Evolutionary conservation across 1,284 basidiomycete species (phyloP), one percentile per base, ranked within the genome.

Genomic region (Ceratobasidium sp.): DNA sequence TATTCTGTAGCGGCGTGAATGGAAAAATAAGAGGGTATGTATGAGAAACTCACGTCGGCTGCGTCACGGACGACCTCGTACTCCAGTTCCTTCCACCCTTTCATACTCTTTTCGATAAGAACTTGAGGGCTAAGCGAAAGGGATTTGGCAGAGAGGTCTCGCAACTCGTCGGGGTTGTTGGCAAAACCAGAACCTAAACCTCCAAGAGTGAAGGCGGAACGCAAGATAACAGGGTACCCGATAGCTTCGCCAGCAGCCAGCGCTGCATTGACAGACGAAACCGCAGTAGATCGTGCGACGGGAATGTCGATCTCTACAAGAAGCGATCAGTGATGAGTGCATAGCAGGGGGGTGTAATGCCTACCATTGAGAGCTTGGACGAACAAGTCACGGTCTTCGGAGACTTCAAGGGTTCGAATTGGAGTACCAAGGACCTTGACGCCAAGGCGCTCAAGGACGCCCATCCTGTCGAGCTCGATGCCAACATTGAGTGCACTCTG

Each of bases 31-130:
- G 37, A 25, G 17, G 25, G 22, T 40, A 61, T 15, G 40, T 29
- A 46, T 32, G 25, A 61, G 40, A 25, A n/a, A 89, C 91, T 80
- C 84, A 93, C 92, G 83, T 99, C 96, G 71, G 95, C 95, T 81
- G 91, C 96, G 84, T 99, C 98, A 79, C 98, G 94, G 81, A 99
- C 97, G 76, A 99, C 98, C 85, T 99, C 98, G 82, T 99, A 99
- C 86, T 99, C 98, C 81, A 98, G 89, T 87, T 99, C 98, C 84
- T 99, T 99, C 98, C 98, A 99, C 62, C 98, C 98, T 86, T 99
- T 99, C 91, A 99, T 94, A 82, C 94, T 96, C 81, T 96, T 95
- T 85, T 99, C 98, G 80, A 99, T 97, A 76, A 99, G 89, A 65
- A 99, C 95, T 85, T 99, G 98, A 65, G 98, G 98, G 81, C 92